Evolutionary conservation across 352 stramenopile species (phyloP).

Genomic region (Pythium oligandrum): DNA sequence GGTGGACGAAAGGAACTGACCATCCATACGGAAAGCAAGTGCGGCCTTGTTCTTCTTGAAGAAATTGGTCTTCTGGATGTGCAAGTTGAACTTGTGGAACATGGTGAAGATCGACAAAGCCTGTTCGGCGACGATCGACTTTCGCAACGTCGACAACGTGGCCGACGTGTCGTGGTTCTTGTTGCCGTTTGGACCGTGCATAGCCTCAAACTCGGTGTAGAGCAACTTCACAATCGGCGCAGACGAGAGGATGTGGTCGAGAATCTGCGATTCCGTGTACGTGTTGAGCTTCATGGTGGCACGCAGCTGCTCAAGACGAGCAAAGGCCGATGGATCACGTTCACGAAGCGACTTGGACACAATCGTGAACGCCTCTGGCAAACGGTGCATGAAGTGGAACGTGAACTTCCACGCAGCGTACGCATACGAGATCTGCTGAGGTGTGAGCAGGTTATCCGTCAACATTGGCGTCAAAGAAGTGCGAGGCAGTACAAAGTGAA

Average conservation of each 20-base stretch:
- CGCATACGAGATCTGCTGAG: conserved; percentile 80
- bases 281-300: conserved; percentile 86
- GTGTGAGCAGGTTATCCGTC: conserved; percentile 62
- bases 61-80: conserved; percentile 84
- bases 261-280: conserved; percentile 83
- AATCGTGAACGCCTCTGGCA: conserved; percentile 74
- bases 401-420: conserved; percentile 87
- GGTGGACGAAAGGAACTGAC: conserved; percentile 67
- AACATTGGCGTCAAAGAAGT: conserved; percentile 83
- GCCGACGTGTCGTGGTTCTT: conserved; percentile 31
- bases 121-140: conserved; percentile 70
- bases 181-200: conserved; percentile 52
- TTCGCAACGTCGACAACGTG: conserved; percentile 68
- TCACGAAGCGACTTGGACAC: conserved; percentile 77
- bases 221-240: conserved; percentile 68
- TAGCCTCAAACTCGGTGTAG: conserved; percentile 70
- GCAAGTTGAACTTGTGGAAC: conserved; percentile 82
- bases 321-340: conserved; percentile 66
- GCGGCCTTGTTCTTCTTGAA: conserved; percentile 77
- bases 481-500: conserved; percentile 81
- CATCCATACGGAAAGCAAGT: conserved; percentile 69
- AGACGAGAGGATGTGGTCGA: conserved; percentile 79
- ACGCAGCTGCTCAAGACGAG: conserved; percentile 69
- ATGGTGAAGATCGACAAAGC: conserved; percentile 74
- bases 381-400: conserved; percentile 85